Conservation (phyloP, 768 basidiomycete species). For the Rhodotorula taiwanensis region DNA sequence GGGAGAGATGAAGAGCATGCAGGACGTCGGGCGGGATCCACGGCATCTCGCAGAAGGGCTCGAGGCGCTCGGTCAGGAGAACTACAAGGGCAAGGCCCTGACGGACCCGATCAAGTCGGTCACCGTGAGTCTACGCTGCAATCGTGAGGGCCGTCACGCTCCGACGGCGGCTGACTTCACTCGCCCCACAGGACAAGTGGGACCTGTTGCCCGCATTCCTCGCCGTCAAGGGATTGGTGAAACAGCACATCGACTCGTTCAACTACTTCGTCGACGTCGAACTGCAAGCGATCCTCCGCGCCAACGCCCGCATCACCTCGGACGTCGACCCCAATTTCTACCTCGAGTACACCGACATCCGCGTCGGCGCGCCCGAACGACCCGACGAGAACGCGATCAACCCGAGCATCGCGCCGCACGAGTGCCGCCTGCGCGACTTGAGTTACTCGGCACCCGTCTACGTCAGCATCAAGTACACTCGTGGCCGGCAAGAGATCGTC, state of each 20-base stretch:
- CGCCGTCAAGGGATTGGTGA: conserved; percentile 95
- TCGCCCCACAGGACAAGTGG: conserved; percentile 78
- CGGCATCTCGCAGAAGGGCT: conserved; percentile 13
- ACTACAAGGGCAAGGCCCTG: conserved; percentile 61
- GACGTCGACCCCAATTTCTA: conserved; percentile 91
- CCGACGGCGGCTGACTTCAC: not conserved
- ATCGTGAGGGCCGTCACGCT: too few species aligned
- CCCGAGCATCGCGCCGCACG: conserved; percentile 84
- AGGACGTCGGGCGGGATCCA: conserved; percentile 29
- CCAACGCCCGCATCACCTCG: conserved; percentile 86
- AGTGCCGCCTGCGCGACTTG: conserved; percentile 90
- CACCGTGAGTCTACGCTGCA: conserved; percentile 75
- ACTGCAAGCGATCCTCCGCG: conserved; percentile 90
- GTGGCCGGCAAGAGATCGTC: conserved; percentile 80
- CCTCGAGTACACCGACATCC: conserved; percentile 93
- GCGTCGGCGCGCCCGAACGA: conserved; percentile 83
- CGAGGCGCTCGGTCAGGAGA: conserved; percentile 32
- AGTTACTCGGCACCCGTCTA: conserved; percentile 88
- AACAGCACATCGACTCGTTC: conserved; percentile 98
- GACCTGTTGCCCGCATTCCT: conserved; percentile 90
- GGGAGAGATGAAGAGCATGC: conserved; percentile 17
- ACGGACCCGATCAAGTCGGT: conserved; percentile 84
- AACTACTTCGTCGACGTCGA: conserved; percentile 98
- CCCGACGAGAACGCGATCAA: conserved; percentile 73
- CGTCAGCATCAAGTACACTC: conserved; percentile 90